phyloP scores from a whole-genome alignment of 805 yeast genomes.

The Zygotorulaspora chibaensis region DNA sequence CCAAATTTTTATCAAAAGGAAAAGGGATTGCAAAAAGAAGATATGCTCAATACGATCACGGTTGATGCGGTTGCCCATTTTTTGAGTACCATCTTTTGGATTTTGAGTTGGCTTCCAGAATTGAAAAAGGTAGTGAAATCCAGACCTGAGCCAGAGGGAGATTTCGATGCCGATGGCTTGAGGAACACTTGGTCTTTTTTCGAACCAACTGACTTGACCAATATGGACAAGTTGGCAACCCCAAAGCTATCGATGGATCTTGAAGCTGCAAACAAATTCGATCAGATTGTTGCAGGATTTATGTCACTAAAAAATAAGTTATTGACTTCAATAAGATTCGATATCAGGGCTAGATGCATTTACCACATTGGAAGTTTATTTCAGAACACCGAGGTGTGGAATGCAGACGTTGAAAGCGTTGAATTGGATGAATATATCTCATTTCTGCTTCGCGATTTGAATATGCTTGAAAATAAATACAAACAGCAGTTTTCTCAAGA shows the following conservation, averaged over 20 bases:
- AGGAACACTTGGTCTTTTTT: constrained; percentile 40
- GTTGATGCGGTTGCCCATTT: constrained; percentile 51
- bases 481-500: constrained; percentile 19
- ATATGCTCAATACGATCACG: constrained; percentile 49
- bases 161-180: constrained; percentile 30
- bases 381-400: constrained; percentile 27
- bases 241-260: constrained; percentile 22
- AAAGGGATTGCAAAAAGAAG: constrained; percentile 41
- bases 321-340: constrained; percentile 29
- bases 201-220: constrained; percentile 32
- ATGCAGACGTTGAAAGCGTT: constrained; percentile 29
- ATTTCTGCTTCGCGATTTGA: constrained; percentile 26
- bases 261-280: constrained; percentile 19
- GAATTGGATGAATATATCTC: constrained; percentile 30
- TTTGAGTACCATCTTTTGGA: constrained; percentile 52
- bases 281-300: constrained; percentile 18
- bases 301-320: constrained; percentile 17
- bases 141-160: constrained; percentile 3
- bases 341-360: constrained; percentile 29
- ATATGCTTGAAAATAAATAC: constrained; percentile 27
- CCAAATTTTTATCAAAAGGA: constrained; percentile 28
- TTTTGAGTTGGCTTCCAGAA: constrained; percentile 55
- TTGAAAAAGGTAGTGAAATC: constrained; percentile 41
- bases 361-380: constrained; percentile 28
- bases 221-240: constrained; percentile 12